Evolutionary conservation across 2,329 filamentous ascomycete species (phyloP), one percentile per base, ranked within the genome.

Genomic region (Hirsutella minnesotensis): DNA sequence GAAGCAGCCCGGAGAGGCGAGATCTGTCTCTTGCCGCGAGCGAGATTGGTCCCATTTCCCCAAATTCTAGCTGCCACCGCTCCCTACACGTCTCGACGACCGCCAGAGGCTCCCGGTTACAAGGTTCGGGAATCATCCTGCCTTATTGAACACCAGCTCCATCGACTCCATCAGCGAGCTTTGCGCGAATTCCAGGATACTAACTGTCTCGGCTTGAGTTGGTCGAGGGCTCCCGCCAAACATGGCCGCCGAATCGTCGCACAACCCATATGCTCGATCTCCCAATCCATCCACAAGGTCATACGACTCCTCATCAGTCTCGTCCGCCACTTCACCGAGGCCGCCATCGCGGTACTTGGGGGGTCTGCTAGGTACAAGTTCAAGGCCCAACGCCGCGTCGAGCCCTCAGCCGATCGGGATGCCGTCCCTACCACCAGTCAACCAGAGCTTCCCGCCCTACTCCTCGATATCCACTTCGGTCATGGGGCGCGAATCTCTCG

Each of bases 261-360:
- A 79, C 63, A 75, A 69, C 57, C 62, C 68, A 40, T 79, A 75
- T 58, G 63, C 73, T 54, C 75, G 74, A 61, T 80, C 77, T 45
- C 77, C 77, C 47, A 78, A 78, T 59, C 68, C 67, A 47, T 78
- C 75, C 49, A 73, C 70, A 49, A 69, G 70, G 59, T 79, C 75
- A 50, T 80, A 77, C 69, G 75, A 78, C 61, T 79, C 76, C 46
- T 79, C 76, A 10, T 77, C 76, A 39, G 73, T 77, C 52, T 78
- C 76, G 21, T 79, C 77, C 45, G 70, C 75, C 44, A 72, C 75
- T 22, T 81, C 77, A 18, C 77, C 77, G 40, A 70, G 70, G 51
- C 68, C 70, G 43, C 64, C 70, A 44, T 62, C 68, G 47, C 69
- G 72, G 53, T 75, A 75, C 56, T 58, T 73, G 3, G 52, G 69